Percentiles rank a stretch among this genome's conserved stretches.
Conservation (phyloP, 306 rosid genomes). For the Rubus idaeus region DNA sequence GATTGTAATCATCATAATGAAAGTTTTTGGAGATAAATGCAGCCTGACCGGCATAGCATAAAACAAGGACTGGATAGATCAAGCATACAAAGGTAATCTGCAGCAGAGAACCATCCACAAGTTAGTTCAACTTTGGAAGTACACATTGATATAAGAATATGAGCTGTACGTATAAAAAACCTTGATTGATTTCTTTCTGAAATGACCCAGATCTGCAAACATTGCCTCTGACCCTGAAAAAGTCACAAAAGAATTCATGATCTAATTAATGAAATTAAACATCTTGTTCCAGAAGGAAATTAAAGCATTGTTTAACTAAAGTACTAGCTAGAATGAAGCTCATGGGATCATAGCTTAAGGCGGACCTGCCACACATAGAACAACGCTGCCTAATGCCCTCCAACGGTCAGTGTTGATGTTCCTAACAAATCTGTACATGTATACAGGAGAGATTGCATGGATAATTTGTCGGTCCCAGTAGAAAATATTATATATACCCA, state of each 20-base stretch:
- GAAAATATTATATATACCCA: slow-evolving; percentile 54
- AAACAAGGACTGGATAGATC: slow-evolving; percentile 70
- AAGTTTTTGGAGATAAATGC: slow-evolving; percentile 69
- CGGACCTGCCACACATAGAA: slow-evolving; percentile 66
- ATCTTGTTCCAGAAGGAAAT: not conserved
- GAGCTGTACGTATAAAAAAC: slow-evolving; percentile 28
- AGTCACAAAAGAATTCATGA: slow-evolving; percentile 5
- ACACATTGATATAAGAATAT: slow-evolving; percentile 9
- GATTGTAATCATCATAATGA: slow-evolving; percentile 35
- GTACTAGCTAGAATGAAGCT: slow-evolving; percentile 8
- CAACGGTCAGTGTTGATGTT: slow-evolving; percentile 37
- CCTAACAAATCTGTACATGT: slow-evolving; percentile 55
- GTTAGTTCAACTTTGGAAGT: slow-evolving; percentile 11
- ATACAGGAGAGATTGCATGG: slow-evolving; percentile 52
- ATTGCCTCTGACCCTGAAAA: slow-evolving; percentile 76
- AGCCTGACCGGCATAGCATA: slow-evolving; percentile 81
- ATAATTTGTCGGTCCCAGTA: slow-evolving; percentile 55
- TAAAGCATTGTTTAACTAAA: not conserved
- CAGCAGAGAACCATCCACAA: slow-evolving; percentile 32
- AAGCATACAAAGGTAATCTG: slow-evolving; percentile 74
- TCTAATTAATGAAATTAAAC: slow-evolving; percentile 17
- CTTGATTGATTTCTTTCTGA: slow-evolving; percentile 75
- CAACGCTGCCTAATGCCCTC: slow-evolving; percentile 66
- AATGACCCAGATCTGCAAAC: slow-evolving; percentile 81
- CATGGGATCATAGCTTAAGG: slow-evolving; percentile 1